Percentiles rank a stretch among this genome's conserved stretches.
Conservation (phyloP, 2,329 filamentous ascomycete genomes). For the Teratosphaeria pseudoeucalypti region DNA sequence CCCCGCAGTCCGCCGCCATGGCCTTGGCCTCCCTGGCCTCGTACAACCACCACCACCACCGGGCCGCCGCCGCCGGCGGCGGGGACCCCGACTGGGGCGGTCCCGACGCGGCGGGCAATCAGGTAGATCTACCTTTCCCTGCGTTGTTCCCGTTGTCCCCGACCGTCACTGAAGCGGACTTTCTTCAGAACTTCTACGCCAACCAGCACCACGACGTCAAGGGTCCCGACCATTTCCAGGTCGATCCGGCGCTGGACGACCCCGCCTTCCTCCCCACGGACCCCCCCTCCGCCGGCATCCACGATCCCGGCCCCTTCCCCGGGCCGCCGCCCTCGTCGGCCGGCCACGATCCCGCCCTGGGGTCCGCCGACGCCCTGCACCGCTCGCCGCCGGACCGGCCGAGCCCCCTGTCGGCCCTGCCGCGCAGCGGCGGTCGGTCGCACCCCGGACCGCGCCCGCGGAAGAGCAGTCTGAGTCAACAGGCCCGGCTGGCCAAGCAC, state of each 20-base stretch:
- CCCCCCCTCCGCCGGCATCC: not conserved
- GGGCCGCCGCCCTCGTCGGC: conserved; percentile 22
- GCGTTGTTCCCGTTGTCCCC: conserved; percentile 20
- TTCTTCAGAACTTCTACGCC: conserved; percentile 28
- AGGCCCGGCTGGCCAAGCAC: conserved; percentile 64
- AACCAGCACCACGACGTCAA: conserved; percentile 32
- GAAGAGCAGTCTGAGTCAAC: conserved; percentile 78
- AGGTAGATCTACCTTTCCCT: conserved; percentile 4
- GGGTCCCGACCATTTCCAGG: conserved; percentile 17
- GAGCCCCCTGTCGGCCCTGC: conserved; percentile 75
- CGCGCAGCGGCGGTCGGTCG: conserved; percentile 48
- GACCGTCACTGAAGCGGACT: conserved; percentile 26
- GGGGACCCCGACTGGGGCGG: conserved; percentile 55
- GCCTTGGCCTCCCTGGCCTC: conserved; percentile 71
- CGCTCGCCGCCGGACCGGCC: conserved; percentile 79
- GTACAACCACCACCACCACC: conserved; percentile 60
- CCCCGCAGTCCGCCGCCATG: conserved; percentile 68
- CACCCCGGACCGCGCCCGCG: conserved; percentile 62
- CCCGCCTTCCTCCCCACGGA: not conserved
- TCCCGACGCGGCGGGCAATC: conserved; percentile 26
- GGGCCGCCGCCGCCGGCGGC: not conserved
- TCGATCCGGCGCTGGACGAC: conserved; percentile 49
- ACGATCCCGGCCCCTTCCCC: not conserved
- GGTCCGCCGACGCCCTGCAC: conserved; percentile 71
- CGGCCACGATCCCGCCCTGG: conserved; percentile 50